phyloP scores from a whole-genome alignment of 148 eudicot genomes.

The Arctostaphylos glauca region DNA sequence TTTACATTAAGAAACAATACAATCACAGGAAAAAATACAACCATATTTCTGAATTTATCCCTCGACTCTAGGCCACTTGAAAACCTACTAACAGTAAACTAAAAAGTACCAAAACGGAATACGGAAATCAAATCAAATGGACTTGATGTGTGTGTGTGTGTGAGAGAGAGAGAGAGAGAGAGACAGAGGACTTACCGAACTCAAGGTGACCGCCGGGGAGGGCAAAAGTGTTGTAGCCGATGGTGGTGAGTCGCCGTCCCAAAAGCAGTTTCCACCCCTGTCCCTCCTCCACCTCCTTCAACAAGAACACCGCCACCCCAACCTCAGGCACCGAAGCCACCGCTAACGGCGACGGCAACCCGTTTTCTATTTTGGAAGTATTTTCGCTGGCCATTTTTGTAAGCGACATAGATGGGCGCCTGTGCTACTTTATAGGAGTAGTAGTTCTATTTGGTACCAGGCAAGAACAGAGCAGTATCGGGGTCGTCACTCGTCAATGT shows the following conservation, averaged over 20 bases:
- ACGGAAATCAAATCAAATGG: background rate
- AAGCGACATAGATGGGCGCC: background rate
- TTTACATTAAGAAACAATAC: background rate
- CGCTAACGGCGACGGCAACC: background rate
- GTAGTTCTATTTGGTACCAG: background rate
- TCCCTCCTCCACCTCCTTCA: slow-evolving; percentile 25
- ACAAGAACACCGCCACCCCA: slow-evolving; percentile 68
- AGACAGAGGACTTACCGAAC: slow-evolving; percentile 45
- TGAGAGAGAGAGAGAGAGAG: background rate
- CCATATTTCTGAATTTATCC: background rate
- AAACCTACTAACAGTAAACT: background rate
- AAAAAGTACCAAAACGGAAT: background rate
- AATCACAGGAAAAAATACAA: background rate
- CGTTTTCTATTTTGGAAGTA: background rate
- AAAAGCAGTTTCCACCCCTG: slow-evolving; percentile 46
- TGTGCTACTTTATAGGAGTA: background rate
- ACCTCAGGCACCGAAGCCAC: slow-evolving; percentile 36
- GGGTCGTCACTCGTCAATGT: background rate
- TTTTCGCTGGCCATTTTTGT: background rate
- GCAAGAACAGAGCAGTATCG: background rate
- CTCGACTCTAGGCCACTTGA: background rate
- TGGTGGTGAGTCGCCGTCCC: slow-evolving; percentile 69
- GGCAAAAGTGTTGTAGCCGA: slow-evolving; percentile 69
- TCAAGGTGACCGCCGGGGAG: slow-evolving; percentile 94
- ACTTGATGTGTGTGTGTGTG: background rate